Evolutionary conservation across 164 flowering plant species (phyloP), one percentile per base, ranked within the genome.

Genomic region (Piper longum): DNA sequence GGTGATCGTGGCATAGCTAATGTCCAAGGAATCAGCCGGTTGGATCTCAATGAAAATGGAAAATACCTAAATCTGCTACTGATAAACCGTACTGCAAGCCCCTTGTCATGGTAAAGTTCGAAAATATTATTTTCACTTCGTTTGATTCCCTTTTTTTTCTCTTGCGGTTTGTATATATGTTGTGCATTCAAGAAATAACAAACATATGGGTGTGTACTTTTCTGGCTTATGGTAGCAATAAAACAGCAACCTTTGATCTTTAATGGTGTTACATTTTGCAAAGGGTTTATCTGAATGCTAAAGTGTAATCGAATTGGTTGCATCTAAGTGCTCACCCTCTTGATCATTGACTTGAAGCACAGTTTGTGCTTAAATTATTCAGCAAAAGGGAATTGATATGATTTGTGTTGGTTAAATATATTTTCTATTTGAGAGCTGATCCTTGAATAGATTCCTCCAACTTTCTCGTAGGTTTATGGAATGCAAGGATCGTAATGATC

Each of bases 1-100:
- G 96, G 88, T 69, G 72, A 78, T 56, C 80, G 91, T 75, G 96
- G 96, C 40, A 73, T 79, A 54, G 91, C 85, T 36, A 86, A 93
- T 77, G 89, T 90, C 40, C 75, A 79, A 78, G 83, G 88, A 66
- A 66, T 83, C 60, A 79, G 67, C 64, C 82, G 97, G 56, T 57
- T 57, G 58, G 80, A 84, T 67, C 91, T 93, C 62, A 83, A 75
- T 66, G 83, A 81, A 17, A 70, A 76, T 48, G 72, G 60, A 57
- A 75, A n/a, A 42, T 90, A 83, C 71, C 76, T 85, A 43, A 85
- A 82, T 73, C 74, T 87, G 63, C 75, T 93, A 77, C 87, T 93
- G 62, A 79, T 93, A 17, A 90, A 93, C 65, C 85, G 97, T 73
- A 90, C 99, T 61, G 97, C 99, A 52, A 93, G 83, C 79, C 95